Evolutionary conservation across 2,329 filamentous ascomycete species (phyloP), one percentile per base, ranked within the genome.

Genomic region (Diaporthe citriasiana): DNA sequence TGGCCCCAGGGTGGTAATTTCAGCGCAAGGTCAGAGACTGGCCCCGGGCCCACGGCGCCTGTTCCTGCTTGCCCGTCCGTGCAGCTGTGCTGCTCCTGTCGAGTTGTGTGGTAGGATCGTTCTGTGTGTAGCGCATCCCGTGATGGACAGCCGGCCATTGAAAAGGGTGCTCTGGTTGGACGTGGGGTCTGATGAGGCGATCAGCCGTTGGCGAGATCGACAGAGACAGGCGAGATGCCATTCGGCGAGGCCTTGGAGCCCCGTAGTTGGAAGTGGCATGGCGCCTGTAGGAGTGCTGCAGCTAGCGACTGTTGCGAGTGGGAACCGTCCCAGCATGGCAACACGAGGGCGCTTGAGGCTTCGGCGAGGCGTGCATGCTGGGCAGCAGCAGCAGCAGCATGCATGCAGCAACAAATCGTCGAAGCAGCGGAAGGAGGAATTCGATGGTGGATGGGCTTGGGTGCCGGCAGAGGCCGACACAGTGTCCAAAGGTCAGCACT

Each of bases 201-300:
- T 74, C 60, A 70, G 59, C 68, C 40, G 72, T 71, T 68, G 66
- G 47, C 45, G 40, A 59, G 74, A 75, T 75, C 74, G 74, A 71
- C 74, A 75, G 13, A 55, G 53, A 33, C 40, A 40, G 68, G 47
- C n/a, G 51, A 68, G 63, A 63, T 57, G 66, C 56, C 53, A 73
- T 73, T 73, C 72, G 72, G 59, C n/a, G 66, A 56, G 55, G 19
- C 47, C 38, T 57, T 38, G 45, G 42, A 57, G 38, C 66, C 66
- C 60, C 56, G 55, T 63, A 57, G 66, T 38, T 42, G 33, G 22
- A 47, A 55, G 33, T 57, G 66, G 66, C 56, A 65, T 73, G 72
- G 66, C 47, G 66, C 50, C 56, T 63, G 45, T 45, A 55, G 47
- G 10, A 55, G 56, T 27, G 13, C 56, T 73, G 66, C 72, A 71